A percentile compares a stretch with the other conserved stretches of the same genome.
Conservation (phyloP, 2,329 filamentous ascomycete species). For the Dothistroma septosporum region DNA sequence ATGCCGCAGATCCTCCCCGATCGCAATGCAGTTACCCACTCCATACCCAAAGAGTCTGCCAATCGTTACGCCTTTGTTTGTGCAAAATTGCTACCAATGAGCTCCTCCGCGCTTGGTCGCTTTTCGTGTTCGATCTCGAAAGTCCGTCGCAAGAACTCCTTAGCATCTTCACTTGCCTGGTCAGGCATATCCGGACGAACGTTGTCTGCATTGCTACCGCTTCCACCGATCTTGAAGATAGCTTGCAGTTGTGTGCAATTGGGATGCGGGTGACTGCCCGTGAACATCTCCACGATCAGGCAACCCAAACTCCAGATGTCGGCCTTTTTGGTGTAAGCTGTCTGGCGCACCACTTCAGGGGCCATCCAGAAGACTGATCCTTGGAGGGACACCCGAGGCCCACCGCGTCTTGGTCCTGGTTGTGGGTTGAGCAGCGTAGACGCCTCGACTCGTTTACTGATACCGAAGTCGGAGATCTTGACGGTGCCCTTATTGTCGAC, state of each 20-base stretch:
- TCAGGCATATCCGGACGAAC: constrained; percentile 86
- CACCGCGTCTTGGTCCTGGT: constrained; percentile 48
- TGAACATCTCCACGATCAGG: constrained; percentile 98
- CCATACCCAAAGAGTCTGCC: not conserved
- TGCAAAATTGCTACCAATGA: constrained; percentile 74
- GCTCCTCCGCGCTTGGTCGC: constrained; percentile 84
- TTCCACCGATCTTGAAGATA: constrained; percentile 92
- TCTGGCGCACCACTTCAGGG: constrained; percentile 96
- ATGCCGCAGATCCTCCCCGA: not conserved
- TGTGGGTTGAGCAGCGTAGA: constrained; percentile 65
- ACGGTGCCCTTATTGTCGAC: constrained; percentile 99
- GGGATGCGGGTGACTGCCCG: constrained; percentile 90
- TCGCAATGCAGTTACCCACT: not conserved
- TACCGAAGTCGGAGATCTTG: constrained; percentile 99
- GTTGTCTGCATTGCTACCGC: constrained; percentile 50
- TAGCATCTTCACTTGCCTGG: constrained; percentile 76
- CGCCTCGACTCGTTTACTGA: constrained; percentile 94
- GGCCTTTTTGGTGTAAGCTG: constrained; percentile 94
- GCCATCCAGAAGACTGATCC: constrained; percentile 99
- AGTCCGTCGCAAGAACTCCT: constrained; percentile 77
- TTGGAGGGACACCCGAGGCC: constrained; percentile 73
- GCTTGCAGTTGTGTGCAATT: constrained; percentile 96
- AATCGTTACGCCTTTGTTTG: constrained; percentile 20
- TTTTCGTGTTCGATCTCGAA: constrained; percentile 95
- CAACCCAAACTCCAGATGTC: constrained; percentile 98